These are phyloP conservation scores for Truncatella angustata DNA, from an alignment of 2,329 filamentous ascomycete species.

Conservation along the genomic window DNA sequence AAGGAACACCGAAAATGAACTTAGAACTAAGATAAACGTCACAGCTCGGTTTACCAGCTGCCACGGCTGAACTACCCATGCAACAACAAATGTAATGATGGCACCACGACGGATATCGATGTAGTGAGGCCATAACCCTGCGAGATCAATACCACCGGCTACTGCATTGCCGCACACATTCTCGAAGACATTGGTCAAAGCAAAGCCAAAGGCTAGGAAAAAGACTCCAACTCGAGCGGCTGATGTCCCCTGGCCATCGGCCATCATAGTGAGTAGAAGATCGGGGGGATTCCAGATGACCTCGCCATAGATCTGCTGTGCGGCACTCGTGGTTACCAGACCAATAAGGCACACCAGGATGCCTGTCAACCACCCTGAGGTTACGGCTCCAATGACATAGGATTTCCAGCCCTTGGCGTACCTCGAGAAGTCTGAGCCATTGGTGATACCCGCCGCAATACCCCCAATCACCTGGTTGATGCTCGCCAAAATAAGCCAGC, in stretches of 20 bases:
- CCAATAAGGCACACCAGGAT: constrained; percentile 40
- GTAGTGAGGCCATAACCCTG: constrained; percentile 27
- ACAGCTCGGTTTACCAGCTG: constrained; percentile 27
- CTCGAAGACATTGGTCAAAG: constrained; percentile 42
- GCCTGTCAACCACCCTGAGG: constrained; percentile 36
- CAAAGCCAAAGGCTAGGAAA: constrained; percentile 27
- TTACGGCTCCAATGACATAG: constrained; percentile 36
- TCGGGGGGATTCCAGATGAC: constrained; percentile 47
- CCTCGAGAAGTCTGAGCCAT: constrained; percentile 40
- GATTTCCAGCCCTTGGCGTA: constrained; percentile 33
- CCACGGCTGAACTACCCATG: constrained; percentile 30
- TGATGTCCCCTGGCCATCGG: constrained; percentile 36
- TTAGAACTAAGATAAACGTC: constrained; percentile 29
- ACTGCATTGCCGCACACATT: constrained; percentile 36
- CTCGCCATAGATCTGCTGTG: constrained; percentile 41
- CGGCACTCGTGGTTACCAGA: constrained; percentile 39
- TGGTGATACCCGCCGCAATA: constrained; percentile 33
- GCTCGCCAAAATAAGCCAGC: constrained; percentile 43
- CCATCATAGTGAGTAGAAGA: constrained; percentile 42
- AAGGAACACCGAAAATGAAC: constrained; percentile 39
- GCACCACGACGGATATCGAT: constrained; percentile 29
- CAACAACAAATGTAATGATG: constrained; percentile 27
- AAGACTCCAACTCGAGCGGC: constrained; percentile 26
- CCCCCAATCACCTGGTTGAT: constrained; percentile 41
- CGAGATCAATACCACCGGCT: constrained; percentile 29